Evolutionary conservation across 2,329 filamentous ascomycete species (phyloP).

Genomic region (Dactylonectria estremocensis): DNA sequence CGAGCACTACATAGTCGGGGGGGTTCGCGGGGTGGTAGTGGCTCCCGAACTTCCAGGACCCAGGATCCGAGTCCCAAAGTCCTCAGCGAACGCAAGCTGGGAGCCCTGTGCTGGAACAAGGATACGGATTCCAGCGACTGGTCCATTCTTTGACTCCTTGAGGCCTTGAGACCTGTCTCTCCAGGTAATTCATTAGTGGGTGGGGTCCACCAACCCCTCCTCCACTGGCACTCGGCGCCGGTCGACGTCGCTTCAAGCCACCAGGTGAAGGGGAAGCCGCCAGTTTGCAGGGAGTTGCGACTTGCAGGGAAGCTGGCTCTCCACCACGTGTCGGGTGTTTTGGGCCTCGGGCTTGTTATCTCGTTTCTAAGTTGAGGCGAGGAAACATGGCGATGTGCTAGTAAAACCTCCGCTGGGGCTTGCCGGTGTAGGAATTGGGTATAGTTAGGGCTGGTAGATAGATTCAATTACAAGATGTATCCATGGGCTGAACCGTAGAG

Average conservation of each 20-base stretch:
- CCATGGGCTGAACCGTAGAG: background rate
- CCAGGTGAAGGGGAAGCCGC: constrained; percentile 14
- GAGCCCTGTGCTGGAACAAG: constrained; percentile 21
- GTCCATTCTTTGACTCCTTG: background rate
- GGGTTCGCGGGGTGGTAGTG: constrained; percentile 51
- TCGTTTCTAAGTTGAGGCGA: constrained; percentile 19
- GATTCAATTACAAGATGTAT: background rate
- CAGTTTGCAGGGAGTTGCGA: background rate
- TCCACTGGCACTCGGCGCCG: constrained; percentile 17
- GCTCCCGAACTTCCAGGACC: constrained; percentile 24
- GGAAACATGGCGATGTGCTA: constrained; percentile 9
- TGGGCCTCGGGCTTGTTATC: constrained; percentile 17
- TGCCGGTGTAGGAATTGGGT: constrained; percentile 27
- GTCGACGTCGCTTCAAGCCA: constrained; percentile 21
- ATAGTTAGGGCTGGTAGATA: constrained; percentile 1
- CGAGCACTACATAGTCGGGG: constrained; percentile 49
- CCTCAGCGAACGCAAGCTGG: constrained; percentile 23
- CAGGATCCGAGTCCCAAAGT: background rate
- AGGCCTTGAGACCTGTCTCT: background rate
- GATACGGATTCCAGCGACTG: constrained; percentile 33
- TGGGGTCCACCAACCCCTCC: constrained; percentile 37
- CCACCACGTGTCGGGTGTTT: constrained; percentile 30
- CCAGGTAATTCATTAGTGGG: constrained; percentile 8
- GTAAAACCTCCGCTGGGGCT: constrained; percentile 7
- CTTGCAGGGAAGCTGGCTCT: constrained; percentile 37